phyloP scores from a whole-genome alignment of 441 rosid species.

The Kokia cookei region DNA sequence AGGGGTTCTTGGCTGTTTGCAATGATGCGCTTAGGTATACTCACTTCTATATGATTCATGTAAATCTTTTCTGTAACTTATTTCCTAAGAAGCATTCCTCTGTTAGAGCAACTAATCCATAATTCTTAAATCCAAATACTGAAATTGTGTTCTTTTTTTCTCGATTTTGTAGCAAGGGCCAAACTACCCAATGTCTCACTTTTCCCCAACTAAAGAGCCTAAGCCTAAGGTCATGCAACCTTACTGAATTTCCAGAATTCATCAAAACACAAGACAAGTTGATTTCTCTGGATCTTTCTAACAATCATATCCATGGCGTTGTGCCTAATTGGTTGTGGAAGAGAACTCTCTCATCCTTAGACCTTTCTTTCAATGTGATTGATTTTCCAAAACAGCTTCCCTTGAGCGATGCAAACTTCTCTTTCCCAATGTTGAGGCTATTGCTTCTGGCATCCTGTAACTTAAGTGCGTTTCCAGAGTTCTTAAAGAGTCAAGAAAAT shows the following conservation, averaged over 20 bases:
- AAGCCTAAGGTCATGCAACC: constrained; percentile 16
- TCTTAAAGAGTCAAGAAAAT: too few relatives aligned
- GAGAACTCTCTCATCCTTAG: neutral
- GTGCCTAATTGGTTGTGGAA: neutral
- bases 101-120: neutral
- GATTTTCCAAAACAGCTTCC: neutral
- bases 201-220: neutral
- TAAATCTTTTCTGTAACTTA: neutral
- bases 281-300: neutral
- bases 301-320: neutral
- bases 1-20: neutral
- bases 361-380: neutral
- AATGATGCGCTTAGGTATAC: neutral
- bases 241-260: constrained; percentile 21
- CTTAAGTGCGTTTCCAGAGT: too few relatives aligned
- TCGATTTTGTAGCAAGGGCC: neutral
- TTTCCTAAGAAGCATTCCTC: neutral
- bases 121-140: neutral
- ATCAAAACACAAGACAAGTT: constrained; percentile 7
- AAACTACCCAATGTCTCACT: neutral
- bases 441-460: neutral
- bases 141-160: neutral
- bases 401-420: neutral
- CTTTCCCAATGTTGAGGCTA: neutral
- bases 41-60: neutral